These are phyloP conservation scores for Cyberlindnera euphorbiae DNA, from an alignment of 805 yeast species.

Conservation along the genomic window DNA sequence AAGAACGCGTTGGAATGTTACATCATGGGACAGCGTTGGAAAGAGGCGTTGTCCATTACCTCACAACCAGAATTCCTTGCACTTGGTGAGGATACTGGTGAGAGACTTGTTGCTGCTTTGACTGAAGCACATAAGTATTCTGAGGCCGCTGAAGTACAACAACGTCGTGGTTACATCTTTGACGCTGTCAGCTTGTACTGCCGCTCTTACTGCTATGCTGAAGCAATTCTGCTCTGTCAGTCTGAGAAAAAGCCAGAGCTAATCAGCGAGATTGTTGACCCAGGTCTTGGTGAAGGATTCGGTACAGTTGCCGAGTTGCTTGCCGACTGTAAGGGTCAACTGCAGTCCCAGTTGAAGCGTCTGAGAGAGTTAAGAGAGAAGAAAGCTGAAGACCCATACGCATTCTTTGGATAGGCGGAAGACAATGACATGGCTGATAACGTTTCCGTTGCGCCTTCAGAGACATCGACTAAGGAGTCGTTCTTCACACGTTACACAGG, in stretches of 20 bases:
- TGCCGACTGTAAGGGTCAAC: slow-evolving; percentile 90
- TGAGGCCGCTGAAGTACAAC: slow-evolving; percentile 77
- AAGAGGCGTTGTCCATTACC: slow-evolving; percentile 69
- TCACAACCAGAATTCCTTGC: slow-evolving; percentile 36
- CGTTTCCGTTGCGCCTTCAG: slow-evolving; percentile 92
- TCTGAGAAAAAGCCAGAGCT: slow-evolving; percentile 39
- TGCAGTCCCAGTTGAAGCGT: slow-evolving; percentile 76
- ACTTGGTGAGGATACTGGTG: slow-evolving; percentile 44
- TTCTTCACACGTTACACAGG: slow-evolving; percentile 96
- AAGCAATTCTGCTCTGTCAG: slow-evolving; percentile 64
- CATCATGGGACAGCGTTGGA: slow-evolving; percentile 72
- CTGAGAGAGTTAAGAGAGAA: slow-evolving; percentile 80
- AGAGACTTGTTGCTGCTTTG: slow-evolving; percentile 53
- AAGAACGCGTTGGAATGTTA: slow-evolving; percentile 68
- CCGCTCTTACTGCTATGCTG: slow-evolving; percentile 67
- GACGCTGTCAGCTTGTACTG: slow-evolving; percentile 67
- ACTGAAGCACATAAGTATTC: slow-evolving; percentile 66
- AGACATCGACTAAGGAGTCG: slow-evolving; percentile 87
- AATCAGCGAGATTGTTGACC: slow-evolving; percentile 58
- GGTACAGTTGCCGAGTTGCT: slow-evolving; percentile 81
- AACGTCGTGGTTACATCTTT: slow-evolving; percentile 54
- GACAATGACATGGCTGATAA: slow-evolving; percentile 78
- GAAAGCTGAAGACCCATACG: slow-evolving; percentile 79
- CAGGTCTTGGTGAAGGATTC: slow-evolving; percentile 80
- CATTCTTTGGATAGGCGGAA: slow-evolving; percentile 67